Percentiles rank a stretch among this genome's conserved stretches.
Evolutionary conservation across 1,284 basidiomycete genomes (phyloP).

Genomic region (Heterobasidion irregulare): DNA sequence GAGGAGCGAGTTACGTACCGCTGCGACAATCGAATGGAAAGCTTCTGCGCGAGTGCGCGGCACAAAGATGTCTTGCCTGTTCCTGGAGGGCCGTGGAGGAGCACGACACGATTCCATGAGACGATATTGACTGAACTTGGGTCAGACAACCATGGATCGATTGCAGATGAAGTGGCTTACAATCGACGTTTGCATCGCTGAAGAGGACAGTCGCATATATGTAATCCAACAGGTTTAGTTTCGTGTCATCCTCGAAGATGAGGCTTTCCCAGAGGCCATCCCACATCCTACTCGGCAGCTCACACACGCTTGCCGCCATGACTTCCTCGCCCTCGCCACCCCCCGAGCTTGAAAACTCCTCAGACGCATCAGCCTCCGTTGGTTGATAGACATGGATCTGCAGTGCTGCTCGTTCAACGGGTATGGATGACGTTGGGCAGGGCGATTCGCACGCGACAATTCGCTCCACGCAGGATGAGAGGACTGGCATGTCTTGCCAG

Average conservation of each 20-base stretch:
- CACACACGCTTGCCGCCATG: conserved; percentile 80
- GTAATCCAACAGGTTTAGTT: conserved; percentile 83
- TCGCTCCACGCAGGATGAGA: conserved; percentile 69
- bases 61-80: conserved; percentile 97
- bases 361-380: conserved; percentile 57
- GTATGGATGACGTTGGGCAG: conserved; percentile 44
- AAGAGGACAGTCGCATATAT: conserved; percentile 90
- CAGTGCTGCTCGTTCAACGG: conserved; percentile 51
- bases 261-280: conserved; percentile 91
- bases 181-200: conserved; percentile 84
- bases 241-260: conserved; percentile 87
- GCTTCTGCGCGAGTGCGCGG: conserved; percentile 91
- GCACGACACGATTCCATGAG: conserved; percentile 90
- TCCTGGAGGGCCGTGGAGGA: conserved; percentile 95
- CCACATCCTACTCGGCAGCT: conserved; percentile 74
- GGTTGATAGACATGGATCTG: conserved; percentile 88
- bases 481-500: conserved; percentile 67
- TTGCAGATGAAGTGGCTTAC: conserved; percentile 32
- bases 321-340: conserved; percentile 68
- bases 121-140: conserved; percentile 72
- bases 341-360: conserved; percentile 64
- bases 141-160: conserved; percentile 6
- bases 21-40: conserved; percentile 83
- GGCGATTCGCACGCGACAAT: conserved; percentile 70
- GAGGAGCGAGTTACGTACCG: conserved; percentile 37